Evolutionary conservation across 2,329 filamentous ascomycete genomes (phyloP).

Genomic region (Samsoniella hepiali): DNA sequence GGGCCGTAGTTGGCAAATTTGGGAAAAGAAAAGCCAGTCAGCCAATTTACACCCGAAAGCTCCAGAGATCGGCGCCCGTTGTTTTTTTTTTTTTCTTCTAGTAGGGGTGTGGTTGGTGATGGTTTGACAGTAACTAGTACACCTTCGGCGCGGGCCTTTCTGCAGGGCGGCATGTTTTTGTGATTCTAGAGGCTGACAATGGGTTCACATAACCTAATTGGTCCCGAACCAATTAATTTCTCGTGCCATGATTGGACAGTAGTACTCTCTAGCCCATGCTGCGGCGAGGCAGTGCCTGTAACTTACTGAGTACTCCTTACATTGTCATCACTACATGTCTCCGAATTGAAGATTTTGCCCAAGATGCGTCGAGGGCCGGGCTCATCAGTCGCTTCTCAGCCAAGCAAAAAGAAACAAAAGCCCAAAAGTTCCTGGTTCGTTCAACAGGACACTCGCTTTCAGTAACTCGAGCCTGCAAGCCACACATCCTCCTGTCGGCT

Average conservation of each 20-base stretch:
- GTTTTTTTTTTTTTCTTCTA: background rate
- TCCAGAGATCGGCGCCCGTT: slow-evolving; percentile 7
- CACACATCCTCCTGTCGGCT: background rate
- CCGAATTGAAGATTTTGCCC: too few relatives aligned
- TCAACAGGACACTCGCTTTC: too few relatives aligned
- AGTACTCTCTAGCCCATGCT: background rate
- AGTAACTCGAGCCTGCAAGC: background rate
- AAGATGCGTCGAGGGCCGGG: too few relatives aligned
- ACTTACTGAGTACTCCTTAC: too few relatives aligned
- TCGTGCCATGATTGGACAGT: background rate
- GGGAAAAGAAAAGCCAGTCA: background rate
- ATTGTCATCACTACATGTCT: too few relatives aligned
- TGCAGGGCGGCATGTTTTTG: background rate
- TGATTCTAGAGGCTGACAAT: background rate
- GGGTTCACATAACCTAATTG: background rate
- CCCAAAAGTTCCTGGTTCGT: too few relatives aligned
- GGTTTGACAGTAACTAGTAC: background rate
- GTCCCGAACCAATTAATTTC: background rate
- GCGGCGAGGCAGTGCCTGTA: background rate
- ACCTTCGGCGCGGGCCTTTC: background rate
- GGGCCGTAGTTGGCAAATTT: background rate
- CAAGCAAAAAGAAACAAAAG: too few relatives aligned
- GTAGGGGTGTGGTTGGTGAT: background rate
- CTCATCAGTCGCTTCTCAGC: too few relatives aligned
- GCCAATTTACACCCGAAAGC: slow-evolving; percentile 2